Evolutionary conservation across 2,329 filamentous ascomycete genomes (phyloP).

Genomic region (Coniochaeta prunicola): DNA sequence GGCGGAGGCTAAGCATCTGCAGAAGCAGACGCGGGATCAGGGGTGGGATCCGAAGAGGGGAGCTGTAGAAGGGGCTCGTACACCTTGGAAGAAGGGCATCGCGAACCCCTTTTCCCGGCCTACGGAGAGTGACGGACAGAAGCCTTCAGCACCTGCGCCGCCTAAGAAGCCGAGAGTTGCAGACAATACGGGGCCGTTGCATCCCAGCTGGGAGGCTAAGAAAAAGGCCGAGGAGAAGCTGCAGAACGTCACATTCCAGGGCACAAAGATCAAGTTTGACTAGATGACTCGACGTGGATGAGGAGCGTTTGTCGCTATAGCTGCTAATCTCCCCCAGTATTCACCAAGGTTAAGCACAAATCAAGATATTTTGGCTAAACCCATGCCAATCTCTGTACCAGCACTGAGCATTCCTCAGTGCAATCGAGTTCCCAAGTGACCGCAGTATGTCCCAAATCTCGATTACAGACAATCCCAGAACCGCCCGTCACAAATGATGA

Average conservation of each 20-base stretch:
- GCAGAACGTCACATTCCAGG: constrained; percentile 44
- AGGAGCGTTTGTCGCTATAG: neutral
- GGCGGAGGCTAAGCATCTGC: constrained; percentile 58
- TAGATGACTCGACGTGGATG: constrained; percentile 16
- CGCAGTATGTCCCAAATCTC: neutral
- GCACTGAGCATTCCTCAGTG: too few species aligned
- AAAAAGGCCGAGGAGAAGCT: constrained; percentile 53
- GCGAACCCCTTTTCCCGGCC: constrained; percentile 19
- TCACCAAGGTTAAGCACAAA: neutral
- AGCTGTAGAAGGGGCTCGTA: constrained; percentile 40
- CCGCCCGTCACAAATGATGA: neutral
- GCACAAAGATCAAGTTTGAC: constrained; percentile 54
- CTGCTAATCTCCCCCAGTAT: neutral
- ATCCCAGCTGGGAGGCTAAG: constrained; percentile 59
- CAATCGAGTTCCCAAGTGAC: neutral
- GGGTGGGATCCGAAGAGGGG: constrained; percentile 53
- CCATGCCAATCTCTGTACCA: neutral
- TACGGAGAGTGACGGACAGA: neutral
- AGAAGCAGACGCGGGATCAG: constrained; percentile 32
- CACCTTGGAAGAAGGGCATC: constrained; percentile 38
- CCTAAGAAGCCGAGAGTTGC: constrained; percentile 10
- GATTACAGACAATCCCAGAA: neutral
- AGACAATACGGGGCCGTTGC: constrained; percentile 38
- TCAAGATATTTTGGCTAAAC: neutral
- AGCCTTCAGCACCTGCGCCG: constrained; percentile 6